Evolutionary conservation across 495 filamentous ascomycete species (phyloP), one percentile per base, ranked within the genome.

Genomic region (Neurospora africana): DNA sequence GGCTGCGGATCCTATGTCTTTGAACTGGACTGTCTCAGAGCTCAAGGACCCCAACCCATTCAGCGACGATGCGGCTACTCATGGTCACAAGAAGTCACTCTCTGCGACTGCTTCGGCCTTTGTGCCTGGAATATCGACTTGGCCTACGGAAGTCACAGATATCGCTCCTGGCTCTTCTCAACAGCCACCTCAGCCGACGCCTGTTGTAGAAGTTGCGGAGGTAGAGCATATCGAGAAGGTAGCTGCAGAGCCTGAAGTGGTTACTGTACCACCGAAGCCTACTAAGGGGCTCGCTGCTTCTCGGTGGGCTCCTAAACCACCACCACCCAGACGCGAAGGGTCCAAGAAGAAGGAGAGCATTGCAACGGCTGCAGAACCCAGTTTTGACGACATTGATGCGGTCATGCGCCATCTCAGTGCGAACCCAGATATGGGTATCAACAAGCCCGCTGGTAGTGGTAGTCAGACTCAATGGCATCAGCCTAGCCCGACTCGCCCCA

Each of bases 351-450:
- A 65, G 3, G 30, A 65, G 23, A 65, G 13, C 27, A 33, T 8
- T 17, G 13, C 53, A 65, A 7, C 53, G 37, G 72, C 73, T 33
- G 65, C 72, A n/a, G 82, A 87, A 61, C 88, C 88, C 30, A 89
- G 91, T 53, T 91, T 92, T 73, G 89, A 91, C 71, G 93, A 96
- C 78, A 89, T 96, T 74, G 93, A 97, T 80, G 92, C 88, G 35
- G 85, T 97, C 69, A 95, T 97, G 92, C 89, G 90, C 21, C 90
- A 93, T 68, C 85, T 97, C 69, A 91, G 93, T 77, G 85, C 88
- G 65, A 87, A 91, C 72, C 90, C 91, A 0, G 88, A 90, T 71
- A 85, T 91, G 77, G 91, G 91, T 10, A 86, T 93, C 72, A 91
- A 91, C 76, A 85, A 88, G 77, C 79, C 86, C 44, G 78, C 83